These are phyloP conservation scores for Mycena belliarum DNA, from an alignment of 768 basidiomycete genomes.

Conservation along the genomic window DNA sequence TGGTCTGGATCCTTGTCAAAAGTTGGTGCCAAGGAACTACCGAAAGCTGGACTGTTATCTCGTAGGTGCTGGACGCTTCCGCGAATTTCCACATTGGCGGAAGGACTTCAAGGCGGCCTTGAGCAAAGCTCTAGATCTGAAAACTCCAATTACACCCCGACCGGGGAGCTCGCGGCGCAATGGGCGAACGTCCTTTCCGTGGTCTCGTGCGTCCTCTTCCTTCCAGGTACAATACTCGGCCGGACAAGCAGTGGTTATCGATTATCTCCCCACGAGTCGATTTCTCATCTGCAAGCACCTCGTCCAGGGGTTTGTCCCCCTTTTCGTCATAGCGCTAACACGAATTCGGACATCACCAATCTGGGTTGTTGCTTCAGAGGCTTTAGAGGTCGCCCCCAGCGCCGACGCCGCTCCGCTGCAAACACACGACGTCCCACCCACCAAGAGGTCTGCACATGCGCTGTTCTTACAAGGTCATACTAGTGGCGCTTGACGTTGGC, in stretches of 20 bases:
- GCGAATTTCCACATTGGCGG: conserved; percentile 26
- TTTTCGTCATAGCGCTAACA: conserved; percentile 17
- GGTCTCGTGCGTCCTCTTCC: conserved; percentile 27
- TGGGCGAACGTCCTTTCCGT: conserved; percentile 19
- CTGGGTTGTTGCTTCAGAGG: too few relatives aligned
- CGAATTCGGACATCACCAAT: too few relatives aligned
- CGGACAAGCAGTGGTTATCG: too few relatives aligned
- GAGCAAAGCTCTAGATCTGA: conserved; percentile 19
- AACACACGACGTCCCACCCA: too few relatives aligned
- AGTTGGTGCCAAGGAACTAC: conserved; percentile 32
- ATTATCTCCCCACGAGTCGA: conserved; percentile 22
- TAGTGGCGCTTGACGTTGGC: too few relatives aligned
- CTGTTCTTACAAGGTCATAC: too few relatives aligned
- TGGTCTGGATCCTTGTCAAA: conserved; percentile 34
- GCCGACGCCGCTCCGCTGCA: too few relatives aligned
- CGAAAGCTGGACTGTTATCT: conserved; percentile 24
- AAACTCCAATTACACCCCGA: conserved; percentile 19
- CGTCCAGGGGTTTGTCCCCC: conserved; percentile 26
- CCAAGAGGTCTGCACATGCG: too few relatives aligned
- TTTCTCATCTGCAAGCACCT: conserved; percentile 33
- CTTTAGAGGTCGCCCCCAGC: too few relatives aligned
- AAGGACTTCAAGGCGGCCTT: conserved; percentile 27
- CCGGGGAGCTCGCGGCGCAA: conserved; percentile 25
- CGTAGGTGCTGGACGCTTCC: conserved; percentile 23
- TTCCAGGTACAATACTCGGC: too few relatives aligned